phyloP scores from a whole-genome alignment of 2,329 filamentous ascomycete species.

The Plectosphaerella sp. region DNA sequence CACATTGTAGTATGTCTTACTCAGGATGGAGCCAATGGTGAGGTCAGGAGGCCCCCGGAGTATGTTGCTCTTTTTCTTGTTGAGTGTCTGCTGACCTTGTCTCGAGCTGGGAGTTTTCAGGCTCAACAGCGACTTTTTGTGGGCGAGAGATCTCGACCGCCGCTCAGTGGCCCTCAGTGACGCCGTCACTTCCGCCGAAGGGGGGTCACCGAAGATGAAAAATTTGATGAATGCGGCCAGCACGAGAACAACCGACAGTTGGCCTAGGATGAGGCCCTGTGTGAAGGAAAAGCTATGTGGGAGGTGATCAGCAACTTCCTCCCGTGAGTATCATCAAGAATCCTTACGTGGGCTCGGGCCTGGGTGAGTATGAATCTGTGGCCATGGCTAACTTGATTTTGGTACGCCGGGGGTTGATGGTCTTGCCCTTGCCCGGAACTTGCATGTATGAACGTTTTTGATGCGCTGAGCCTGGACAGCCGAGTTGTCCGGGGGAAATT shows the following conservation, averaged over 20 bases:
- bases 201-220: constrained; percentile 97
- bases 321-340: not conserved
- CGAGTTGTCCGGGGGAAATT: too few relatives aligned
- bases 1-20: constrained; percentile 97
- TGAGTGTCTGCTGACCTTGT: constrained; percentile 40
- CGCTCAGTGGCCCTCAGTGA: constrained; percentile 71
- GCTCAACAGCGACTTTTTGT: constrained; percentile 69
- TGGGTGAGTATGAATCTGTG: constrained; percentile 23
- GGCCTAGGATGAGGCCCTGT: constrained; percentile 87
- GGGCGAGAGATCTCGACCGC: constrained; percentile 67
- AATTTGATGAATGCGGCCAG: constrained; percentile 97
- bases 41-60: constrained; percentile 69
- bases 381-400: too few relatives aligned
- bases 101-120: constrained; percentile 43
- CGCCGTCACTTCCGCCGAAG: constrained; percentile 76
- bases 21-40: constrained; percentile 89
- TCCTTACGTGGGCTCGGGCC: constrained; percentile 17
- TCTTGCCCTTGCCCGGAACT: too few relatives aligned
- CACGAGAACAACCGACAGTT: constrained; percentile 85
- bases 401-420: too few relatives aligned
- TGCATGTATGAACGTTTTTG: too few relatives aligned
- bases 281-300: constrained; percentile 74
- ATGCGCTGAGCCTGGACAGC: too few relatives aligned
- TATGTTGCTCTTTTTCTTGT: constrained; percentile 66
- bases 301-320: not conserved